These are phyloP conservation scores for Naganishia antarctica DNA, from an alignment of 768 basidiomycete species.

Conservation along the genomic window DNA sequence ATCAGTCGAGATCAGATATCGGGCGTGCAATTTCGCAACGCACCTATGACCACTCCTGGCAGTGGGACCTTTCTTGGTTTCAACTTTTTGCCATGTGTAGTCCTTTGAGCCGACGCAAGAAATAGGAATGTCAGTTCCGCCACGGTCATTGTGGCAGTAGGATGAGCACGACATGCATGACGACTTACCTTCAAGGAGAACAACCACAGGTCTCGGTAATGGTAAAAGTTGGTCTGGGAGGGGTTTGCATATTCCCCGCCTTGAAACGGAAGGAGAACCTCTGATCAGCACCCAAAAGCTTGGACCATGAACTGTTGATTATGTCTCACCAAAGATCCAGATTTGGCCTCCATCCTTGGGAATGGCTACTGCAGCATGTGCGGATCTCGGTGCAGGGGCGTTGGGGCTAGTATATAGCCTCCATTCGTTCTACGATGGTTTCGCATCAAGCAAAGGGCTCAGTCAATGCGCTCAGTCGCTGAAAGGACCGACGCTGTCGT, in stretches of 20 bases:
- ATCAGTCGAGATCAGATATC: not conserved
- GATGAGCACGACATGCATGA: too few relatives aligned
- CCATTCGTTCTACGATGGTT: slow-evolving; percentile 76
- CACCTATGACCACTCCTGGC: slow-evolving; percentile 79
- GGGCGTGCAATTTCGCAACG: slow-evolving; percentile 28
- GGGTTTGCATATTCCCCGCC: slow-evolving; percentile 80
- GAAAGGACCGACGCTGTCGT: slow-evolving; percentile 45
- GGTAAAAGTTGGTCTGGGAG: slow-evolving; percentile 76
- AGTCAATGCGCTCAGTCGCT: not conserved
- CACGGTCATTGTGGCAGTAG: too few relatives aligned
- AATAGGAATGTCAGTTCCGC: not conserved
- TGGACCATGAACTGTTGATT: slow-evolving; percentile 46
- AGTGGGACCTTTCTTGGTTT: slow-evolving; percentile 72
- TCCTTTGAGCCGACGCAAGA: too few relatives aligned
- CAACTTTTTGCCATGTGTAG: slow-evolving; percentile 80
- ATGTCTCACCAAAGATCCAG: slow-evolving; percentile 60
- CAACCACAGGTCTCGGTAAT: slow-evolving; percentile 73
- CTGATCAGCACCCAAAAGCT: not conserved
- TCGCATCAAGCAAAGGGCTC: slow-evolving; percentile 35
- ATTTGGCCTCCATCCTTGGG: slow-evolving; percentile 79
- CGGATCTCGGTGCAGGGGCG: slow-evolving; percentile 80
- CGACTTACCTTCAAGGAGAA: slow-evolving; percentile 59
- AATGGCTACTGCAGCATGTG: slow-evolving; percentile 72
- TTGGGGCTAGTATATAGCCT: slow-evolving; percentile 74
- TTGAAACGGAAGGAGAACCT: slow-evolving; percentile 46